Conservation (phyloP, 1,284 basidiomycete species). For the Microbotryum scabiosae region DNA sequence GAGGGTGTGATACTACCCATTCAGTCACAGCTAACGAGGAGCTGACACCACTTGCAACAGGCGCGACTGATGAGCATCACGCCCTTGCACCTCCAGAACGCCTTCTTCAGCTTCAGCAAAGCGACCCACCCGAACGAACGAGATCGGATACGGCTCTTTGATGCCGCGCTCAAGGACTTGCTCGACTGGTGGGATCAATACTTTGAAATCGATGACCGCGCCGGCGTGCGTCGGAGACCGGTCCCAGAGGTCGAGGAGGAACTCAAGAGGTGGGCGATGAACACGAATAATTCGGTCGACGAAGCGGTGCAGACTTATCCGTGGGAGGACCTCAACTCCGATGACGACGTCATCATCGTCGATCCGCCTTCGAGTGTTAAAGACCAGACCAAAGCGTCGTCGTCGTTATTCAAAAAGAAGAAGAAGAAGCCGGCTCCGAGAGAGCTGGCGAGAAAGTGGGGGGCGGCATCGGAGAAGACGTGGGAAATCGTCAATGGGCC, state of each 20-base stretch:
- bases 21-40: too few species aligned
- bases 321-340: too few species aligned
- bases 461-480: neutral
- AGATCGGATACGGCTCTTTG: conserved; percentile 74
- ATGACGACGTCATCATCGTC: too few species aligned
- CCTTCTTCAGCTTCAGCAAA: conserved; percentile 69
- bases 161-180: conserved; percentile 63
- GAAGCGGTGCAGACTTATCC: conserved; percentile 17
- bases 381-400: neutral
- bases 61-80: conserved; percentile 69
- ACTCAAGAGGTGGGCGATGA: conserved; percentile 17
- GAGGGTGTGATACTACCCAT: too few species aligned
- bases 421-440: neutral
- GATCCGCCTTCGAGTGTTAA: neutral
- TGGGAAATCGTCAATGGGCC: neutral
- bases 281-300: neutral
- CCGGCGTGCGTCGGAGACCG: conserved; percentile 5
- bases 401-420: neutral
- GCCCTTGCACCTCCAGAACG: conserved; percentile 66
- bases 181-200: conserved; percentile 69
- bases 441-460: neutral
- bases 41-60: conserved; percentile 20
- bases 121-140: conserved; percentile 69
- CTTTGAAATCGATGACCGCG: conserved; percentile 49
- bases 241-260: conserved; percentile 19